Conservation (phyloP, 2,329 filamentous ascomycete species). For the Microdochium trichocladiopsis region DNA sequence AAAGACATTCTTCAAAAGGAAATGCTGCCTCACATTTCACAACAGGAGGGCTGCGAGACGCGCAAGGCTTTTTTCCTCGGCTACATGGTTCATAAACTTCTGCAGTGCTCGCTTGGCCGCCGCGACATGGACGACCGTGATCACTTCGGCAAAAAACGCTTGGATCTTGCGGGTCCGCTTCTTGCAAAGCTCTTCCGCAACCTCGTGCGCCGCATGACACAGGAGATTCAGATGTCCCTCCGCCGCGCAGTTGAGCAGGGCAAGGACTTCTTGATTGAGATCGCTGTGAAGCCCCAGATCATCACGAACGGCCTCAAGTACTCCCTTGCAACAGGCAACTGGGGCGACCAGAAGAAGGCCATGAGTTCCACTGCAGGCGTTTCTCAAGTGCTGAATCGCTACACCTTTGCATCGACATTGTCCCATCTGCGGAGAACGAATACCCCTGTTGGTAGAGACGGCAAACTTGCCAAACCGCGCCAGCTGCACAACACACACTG, state of each 20-base stretch:
- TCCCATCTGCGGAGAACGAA: slow-evolving; percentile 97
- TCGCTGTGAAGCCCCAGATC: slow-evolving; percentile 86
- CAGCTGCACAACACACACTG: slow-evolving; percentile 98
- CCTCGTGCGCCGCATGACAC: slow-evolving; percentile 84
- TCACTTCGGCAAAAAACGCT: slow-evolving; percentile 97
- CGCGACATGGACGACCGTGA: slow-evolving; percentile 95
- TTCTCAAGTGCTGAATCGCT: slow-evolving; percentile 94
- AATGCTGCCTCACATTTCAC: slow-evolving; percentile 91
- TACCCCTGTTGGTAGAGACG: slow-evolving; percentile 94
- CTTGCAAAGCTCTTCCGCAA: slow-evolving; percentile 94
- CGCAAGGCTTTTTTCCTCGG: slow-evolving; percentile 96
- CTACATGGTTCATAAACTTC: slow-evolving; percentile 95
- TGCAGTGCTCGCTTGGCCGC: slow-evolving; percentile 88
- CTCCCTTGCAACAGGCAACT: slow-evolving; percentile 94
- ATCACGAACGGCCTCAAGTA: slow-evolving; percentile 94
- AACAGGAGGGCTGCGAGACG: slow-evolving; percentile 89
- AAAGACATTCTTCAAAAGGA: slow-evolving; percentile 96
- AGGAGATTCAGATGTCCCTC: slow-evolving; percentile 85
- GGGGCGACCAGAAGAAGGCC: slow-evolving; percentile 99
- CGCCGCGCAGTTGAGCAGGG: slow-evolving; percentile 87
- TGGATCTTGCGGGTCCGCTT: slow-evolving; percentile 89
- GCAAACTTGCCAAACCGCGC: slow-evolving; percentile 94
- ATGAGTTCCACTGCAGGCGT: slow-evolving; percentile 92
- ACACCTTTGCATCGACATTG: slow-evolving; percentile 92
- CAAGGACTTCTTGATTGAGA: slow-evolving; percentile 80